phyloP scores from a whole-genome alignment of 83 land plant genomes.

The Diphasiastrum complanatum region DNA sequence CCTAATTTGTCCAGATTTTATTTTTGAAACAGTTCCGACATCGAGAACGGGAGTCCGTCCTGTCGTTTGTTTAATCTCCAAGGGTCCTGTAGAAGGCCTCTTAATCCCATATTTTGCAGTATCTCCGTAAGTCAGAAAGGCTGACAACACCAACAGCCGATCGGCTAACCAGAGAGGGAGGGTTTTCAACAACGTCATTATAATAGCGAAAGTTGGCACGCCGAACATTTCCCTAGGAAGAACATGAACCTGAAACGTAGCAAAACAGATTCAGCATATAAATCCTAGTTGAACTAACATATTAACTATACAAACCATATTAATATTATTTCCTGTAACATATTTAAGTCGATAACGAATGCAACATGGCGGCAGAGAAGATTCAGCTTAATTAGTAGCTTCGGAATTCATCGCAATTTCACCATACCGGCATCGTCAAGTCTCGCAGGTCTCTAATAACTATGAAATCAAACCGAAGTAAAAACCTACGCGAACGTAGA shows the following conservation, averaged over 20 bases:
- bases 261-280: neutral
- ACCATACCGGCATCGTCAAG: no score
- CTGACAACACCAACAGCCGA: conserved; percentile 35
- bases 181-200: conserved; percentile 49
- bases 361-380: no score
- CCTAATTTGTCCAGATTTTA: conserved; percentile 35
- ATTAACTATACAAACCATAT: no score
- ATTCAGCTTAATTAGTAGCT: no score
- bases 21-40: conserved; percentile 32
- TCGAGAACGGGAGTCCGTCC: conserved; percentile 45
- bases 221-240: conserved; percentile 64
- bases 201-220: conserved; percentile 47
- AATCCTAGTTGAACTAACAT: neutral
- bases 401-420: no score
- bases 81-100: conserved; percentile 51
- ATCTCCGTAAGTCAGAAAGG: conserved; percentile 35
- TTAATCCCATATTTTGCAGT: conserved; percentile 42
- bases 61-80: conserved; percentile 47
- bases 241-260: conserved; percentile 50
- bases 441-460: neutral
- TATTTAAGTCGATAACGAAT: no score
- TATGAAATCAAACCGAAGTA: neutral
- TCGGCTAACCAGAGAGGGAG: conserved; percentile 46
- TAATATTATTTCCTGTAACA: no score
- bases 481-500: no score